A percentile compares a stretch with the other conserved stretches of the same genome.
Evolutionary conservation across 2,329 filamentous ascomycete species (phyloP).

Genomic region (Stagonosporopsis vannaccii): DNA sequence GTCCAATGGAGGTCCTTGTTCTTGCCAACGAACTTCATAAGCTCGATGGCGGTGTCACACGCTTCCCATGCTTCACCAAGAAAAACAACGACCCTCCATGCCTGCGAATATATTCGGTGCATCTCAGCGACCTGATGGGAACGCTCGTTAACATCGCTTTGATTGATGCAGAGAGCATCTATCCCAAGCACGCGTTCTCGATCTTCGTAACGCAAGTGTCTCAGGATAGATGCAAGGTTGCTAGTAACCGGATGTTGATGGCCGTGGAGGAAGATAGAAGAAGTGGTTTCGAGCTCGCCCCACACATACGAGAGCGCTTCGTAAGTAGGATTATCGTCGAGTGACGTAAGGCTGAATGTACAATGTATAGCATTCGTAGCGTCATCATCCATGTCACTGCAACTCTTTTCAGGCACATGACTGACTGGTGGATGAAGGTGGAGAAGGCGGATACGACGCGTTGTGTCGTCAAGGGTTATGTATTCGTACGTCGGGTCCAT

Average conservation of each 20-base stretch:
- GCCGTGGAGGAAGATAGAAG: constrained; percentile 10
- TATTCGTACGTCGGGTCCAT: neutral
- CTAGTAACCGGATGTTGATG: constrained; percentile 12
- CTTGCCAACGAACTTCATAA: neutral
- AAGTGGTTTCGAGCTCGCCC: constrained; percentile 11
- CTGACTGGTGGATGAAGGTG: neutral
- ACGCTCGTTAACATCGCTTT: constrained; percentile 20
- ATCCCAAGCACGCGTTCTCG: constrained; percentile 18
- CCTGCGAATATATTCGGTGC: constrained; percentile 22
- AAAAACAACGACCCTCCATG: neutral
- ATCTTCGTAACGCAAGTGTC: constrained; percentile 17
- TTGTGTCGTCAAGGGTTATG: neutral
- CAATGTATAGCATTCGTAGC: neutral
- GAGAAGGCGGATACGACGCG: constrained; percentile 1
- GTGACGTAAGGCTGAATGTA: constrained; percentile 3
- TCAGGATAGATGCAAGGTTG: constrained; percentile 24
- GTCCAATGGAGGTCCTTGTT: neutral
- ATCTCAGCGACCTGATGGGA: constrained; percentile 29
- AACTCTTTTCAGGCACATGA: neutral
- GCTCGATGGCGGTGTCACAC: neutral
- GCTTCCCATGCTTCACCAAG: neutral
- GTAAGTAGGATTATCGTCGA: neutral
- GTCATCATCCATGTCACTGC: neutral
- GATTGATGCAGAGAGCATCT: constrained; percentile 34
- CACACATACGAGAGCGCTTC: constrained; percentile 27